Percentiles rank a stretch among this genome's conserved stretches.
Evolutionary conservation across 805 yeast species (phyloP).

Genomic region (Ogataea angusta): DNA sequence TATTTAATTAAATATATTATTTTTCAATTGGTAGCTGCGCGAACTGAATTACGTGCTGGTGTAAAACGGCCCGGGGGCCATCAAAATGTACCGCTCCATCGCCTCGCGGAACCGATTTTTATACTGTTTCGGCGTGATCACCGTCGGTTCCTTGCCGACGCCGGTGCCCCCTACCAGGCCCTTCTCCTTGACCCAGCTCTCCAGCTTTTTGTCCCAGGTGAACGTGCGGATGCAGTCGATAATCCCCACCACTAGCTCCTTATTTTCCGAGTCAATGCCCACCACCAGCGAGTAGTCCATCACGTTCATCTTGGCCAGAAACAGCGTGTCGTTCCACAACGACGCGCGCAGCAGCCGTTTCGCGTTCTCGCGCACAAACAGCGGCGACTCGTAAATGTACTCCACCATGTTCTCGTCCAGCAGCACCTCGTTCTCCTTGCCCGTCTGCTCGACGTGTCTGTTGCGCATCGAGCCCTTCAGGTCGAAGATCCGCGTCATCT

Average conservation of each 20-base stretch:
- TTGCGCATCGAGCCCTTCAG: constrained; percentile 97
- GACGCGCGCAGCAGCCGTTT: constrained; percentile 84
- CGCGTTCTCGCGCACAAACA: constrained; percentile 89
- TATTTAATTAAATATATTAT: no score
- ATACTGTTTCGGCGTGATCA: constrained; percentile 94
- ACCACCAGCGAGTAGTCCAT: constrained; percentile 97
- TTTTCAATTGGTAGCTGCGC: no score
- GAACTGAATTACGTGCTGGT: constrained; percentile 17
- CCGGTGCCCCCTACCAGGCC: constrained; percentile 78
- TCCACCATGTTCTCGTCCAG: constrained; percentile 98
- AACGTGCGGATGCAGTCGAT: constrained; percentile 92
- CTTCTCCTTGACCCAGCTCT: constrained; percentile 97
- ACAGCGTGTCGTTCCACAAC: constrained; percentile 90
- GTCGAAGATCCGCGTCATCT: constrained; percentile 85
- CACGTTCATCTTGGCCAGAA: constrained; percentile 93
- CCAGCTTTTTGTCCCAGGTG: constrained; percentile 98
- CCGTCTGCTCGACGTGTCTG: constrained; percentile 94
- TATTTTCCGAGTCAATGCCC: constrained; percentile 74
- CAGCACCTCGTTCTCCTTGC: constrained; percentile 89
- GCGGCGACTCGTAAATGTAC: constrained; percentile 92
- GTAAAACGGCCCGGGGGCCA: constrained; percentile 73
- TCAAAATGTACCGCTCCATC: constrained; percentile 90
- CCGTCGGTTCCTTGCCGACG: constrained; percentile 91
- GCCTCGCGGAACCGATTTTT: constrained; percentile 94
- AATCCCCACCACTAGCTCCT: constrained; percentile 84